phyloP scores from a whole-genome alignment of 441 rosid species.

The Pelargonium australe region DNA sequence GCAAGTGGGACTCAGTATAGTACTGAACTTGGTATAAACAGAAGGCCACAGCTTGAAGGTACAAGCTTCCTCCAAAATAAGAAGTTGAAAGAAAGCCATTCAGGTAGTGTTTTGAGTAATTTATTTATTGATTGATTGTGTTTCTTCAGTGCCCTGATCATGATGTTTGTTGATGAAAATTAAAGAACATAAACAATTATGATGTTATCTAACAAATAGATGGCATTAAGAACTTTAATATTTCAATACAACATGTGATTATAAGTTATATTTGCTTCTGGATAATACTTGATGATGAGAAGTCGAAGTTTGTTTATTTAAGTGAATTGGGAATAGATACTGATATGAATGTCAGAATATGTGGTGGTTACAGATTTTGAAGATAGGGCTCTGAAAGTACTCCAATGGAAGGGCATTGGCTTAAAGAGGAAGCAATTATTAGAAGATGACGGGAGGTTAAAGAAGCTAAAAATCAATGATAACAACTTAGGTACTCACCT shows the following conservation, averaged over 20 bases:
- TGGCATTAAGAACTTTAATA: too few relatives aligned
- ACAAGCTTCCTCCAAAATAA: slow-evolving; percentile 28
- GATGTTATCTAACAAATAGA: too few relatives aligned
- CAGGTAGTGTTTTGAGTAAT: slow-evolving; percentile 28
- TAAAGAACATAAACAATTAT: too few relatives aligned
- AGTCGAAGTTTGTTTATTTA: not conserved
- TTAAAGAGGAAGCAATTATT: not conserved
- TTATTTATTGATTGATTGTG: not conserved
- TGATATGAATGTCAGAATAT: not conserved
- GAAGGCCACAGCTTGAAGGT: slow-evolving; percentile 16
- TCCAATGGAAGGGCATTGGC: not conserved
- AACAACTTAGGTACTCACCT: slow-evolving; percentile 4
- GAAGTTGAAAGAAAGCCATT: slow-evolving; percentile 33
- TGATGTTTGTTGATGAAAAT: not conserved
- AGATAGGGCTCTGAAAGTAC: not conserved
- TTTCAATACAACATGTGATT: too few relatives aligned
- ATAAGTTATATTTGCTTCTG: not conserved
- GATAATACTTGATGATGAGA: not conserved
- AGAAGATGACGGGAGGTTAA: not conserved
- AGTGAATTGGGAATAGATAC: not conserved
- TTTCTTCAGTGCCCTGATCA: not conserved
- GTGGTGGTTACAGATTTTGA: not conserved
- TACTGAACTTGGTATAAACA: slow-evolving; percentile 9
- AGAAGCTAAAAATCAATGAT: not conserved
- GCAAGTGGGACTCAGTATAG: not conserved